phyloP scores from a whole-genome alignment of 2,329 filamentous ascomycete genomes.

The Xylariales sp. region DNA sequence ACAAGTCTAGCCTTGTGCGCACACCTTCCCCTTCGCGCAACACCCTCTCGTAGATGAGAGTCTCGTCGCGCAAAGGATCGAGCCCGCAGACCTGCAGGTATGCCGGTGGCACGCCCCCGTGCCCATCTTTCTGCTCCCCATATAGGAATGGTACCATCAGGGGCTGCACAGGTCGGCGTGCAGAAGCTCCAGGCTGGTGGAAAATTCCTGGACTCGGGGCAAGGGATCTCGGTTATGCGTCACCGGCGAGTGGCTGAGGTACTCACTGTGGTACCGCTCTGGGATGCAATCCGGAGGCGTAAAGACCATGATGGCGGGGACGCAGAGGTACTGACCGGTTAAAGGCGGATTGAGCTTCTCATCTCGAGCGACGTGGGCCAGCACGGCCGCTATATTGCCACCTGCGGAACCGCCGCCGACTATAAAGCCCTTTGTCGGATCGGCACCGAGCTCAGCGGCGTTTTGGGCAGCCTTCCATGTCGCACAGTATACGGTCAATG shows the following conservation, averaged over 20 bases:
- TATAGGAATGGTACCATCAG: slow-evolving; percentile 16
- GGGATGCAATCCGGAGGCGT: slow-evolving; percentile 13
- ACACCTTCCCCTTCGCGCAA: slow-evolving; percentile 37
- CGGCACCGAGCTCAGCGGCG: slow-evolving; percentile 30
- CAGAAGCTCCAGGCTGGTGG: slow-evolving; percentile 3
- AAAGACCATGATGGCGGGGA: slow-evolving; percentile 28
- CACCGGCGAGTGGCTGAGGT: slow-evolving; percentile 18
- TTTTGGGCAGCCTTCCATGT: slow-evolving; percentile 25
- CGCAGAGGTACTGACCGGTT: slow-evolving; percentile 41
- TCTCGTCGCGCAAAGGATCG: slow-evolving; percentile 49
- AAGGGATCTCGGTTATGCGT: slow-evolving; percentile 18
- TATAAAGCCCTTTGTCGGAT: slow-evolving; percentile 55
- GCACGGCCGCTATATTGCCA: slow-evolving; percentile 31
- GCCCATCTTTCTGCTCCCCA: slow-evolving; percentile 11
- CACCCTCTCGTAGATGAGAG: slow-evolving; percentile 44
- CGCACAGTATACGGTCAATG: no score
- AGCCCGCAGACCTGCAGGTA: slow-evolving; percentile 47
- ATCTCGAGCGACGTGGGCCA: slow-evolving; percentile 34
- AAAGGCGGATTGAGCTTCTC: slow-evolving; percentile 34
- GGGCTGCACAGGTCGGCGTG: slow-evolving; percentile 10
- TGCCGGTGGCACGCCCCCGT: slow-evolving; percentile 33
- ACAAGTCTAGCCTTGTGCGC: slow-evolving; percentile 34
- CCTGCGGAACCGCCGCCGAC: slow-evolving; percentile 54
- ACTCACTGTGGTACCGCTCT: slow-evolving; percentile 18
- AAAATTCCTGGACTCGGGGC: slow-evolving; percentile 6